Evolutionary conservation across 2,329 filamentous ascomycete species (phyloP).

Genomic region (Diaporthe ampelina): DNA sequence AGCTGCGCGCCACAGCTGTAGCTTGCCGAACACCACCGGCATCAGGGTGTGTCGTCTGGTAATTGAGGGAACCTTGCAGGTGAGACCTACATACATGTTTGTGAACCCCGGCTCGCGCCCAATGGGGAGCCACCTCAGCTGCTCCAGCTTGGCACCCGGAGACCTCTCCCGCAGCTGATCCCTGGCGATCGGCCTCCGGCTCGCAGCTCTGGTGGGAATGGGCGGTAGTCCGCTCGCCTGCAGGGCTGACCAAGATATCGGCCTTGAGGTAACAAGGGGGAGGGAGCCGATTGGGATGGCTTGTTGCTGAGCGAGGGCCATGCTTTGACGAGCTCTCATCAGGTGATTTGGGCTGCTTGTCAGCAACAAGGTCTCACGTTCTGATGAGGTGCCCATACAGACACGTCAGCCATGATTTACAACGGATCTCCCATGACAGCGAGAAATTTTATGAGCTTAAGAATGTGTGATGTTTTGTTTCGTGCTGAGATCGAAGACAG

Average conservation of each 20-base stretch:
- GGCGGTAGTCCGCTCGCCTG: conserved; percentile 20
- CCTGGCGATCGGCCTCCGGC: conserved; percentile 26
- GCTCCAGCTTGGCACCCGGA: conserved; percentile 24
- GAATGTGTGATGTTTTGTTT: neutral
- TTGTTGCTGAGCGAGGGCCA: conserved; percentile 15
- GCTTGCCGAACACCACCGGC: conserved; percentile 22
- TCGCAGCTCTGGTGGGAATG: neutral
- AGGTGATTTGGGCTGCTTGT: neutral
- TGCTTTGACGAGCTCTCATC: conserved; percentile 4
- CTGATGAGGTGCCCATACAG: neutral
- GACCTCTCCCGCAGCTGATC: conserved; percentile 14
- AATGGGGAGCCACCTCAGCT: conserved; percentile 12
- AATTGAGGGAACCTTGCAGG: conserved; percentile 33
- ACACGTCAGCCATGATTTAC: neutral
- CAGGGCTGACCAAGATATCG: conserved; percentile 23
- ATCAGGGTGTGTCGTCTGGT: conserved; percentile 18
- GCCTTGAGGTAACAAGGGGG: conserved; percentile 3
- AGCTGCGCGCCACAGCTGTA: conserved; percentile 35
- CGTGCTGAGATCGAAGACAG: neutral
- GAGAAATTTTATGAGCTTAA: neutral
- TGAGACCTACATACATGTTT: conserved; percentile 29
- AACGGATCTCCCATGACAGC: neutral
- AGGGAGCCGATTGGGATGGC: conserved; percentile 27
- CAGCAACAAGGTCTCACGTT: conserved; percentile 21
- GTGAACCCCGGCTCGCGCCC: conserved; percentile 22